A percentile compares a stretch with the other conserved stretches of the same genome.
These are phyloP conservation scores for Anastatica hierochuntica DNA, from an alignment of 345 rosid genomes.

Conservation along the genomic window DNA sequence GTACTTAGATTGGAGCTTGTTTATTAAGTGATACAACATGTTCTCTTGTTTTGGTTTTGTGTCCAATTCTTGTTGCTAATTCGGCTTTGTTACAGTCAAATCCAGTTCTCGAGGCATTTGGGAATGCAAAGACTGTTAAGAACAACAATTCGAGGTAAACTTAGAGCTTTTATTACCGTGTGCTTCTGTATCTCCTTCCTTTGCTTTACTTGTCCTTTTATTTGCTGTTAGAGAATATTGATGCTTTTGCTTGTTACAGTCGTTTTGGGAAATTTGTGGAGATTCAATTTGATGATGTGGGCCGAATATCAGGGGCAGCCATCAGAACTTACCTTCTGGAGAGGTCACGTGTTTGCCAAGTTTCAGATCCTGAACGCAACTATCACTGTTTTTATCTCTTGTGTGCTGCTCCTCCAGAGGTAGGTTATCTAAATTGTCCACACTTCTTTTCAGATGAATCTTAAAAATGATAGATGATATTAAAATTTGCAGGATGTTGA, in stretches of 20 bases:
- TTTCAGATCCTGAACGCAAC: no score
- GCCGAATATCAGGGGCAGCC: constrained; percentile 92
- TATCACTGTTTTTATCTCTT: constrained; percentile 88
- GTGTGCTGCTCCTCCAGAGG: constrained; percentile 84
- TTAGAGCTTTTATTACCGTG: background rate
- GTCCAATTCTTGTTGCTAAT: background rate
- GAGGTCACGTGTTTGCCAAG: no score
- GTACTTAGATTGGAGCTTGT: constrained; percentile 2
- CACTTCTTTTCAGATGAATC: background rate
- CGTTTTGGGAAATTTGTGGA: constrained; percentile 96
- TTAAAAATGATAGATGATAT: constrained; percentile 17
- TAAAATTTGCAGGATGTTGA: constrained; percentile 53
- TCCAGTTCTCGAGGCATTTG: constrained; percentile 94
- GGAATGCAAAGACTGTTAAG: constrained; percentile 86
- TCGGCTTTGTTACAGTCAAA: constrained; percentile 56
- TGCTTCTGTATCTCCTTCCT: constrained; percentile 9
- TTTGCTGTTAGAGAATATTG: no score
- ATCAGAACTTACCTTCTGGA: no score
- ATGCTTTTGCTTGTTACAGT: constrained; percentile 32
- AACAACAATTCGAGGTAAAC: constrained; percentile 84
- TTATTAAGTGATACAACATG: constrained; percentile 3
- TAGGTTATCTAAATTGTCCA: constrained; percentile 17
- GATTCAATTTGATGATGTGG: constrained; percentile 67
- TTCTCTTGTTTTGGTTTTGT: constrained; percentile 4
- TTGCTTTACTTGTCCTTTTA: constrained; percentile 5